Evolutionary conservation across 2,329 filamentous ascomycete species (phyloP).

Genomic region (Cordyceps javanica): DNA sequence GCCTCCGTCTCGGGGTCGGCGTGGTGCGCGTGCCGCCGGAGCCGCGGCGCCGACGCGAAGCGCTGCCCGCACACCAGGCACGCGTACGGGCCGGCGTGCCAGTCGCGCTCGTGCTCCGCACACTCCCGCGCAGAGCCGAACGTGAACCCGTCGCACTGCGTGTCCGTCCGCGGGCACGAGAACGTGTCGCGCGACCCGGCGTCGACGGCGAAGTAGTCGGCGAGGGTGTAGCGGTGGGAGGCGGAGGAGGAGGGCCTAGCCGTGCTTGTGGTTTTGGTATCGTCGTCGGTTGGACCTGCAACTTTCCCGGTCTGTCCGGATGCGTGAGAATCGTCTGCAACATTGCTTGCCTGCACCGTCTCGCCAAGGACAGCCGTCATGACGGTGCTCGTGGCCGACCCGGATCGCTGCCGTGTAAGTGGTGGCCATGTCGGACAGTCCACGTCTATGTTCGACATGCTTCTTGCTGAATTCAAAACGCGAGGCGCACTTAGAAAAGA

Average conservation of each 20-base stretch:
- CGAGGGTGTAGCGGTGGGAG: too few relatives aligned
- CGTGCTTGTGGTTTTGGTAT: accelerated
- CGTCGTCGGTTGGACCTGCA: too few relatives aligned
- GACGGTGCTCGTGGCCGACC: neutral
- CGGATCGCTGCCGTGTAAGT: neutral
- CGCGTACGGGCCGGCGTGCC: conserved; percentile 6
- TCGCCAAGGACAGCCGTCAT: neutral
- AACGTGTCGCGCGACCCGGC: neutral
- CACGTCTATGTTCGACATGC: neutral
- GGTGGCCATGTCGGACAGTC: too few relatives aligned
- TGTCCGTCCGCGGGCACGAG: neutral
- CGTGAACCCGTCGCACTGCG: neutral
- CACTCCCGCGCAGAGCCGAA: neutral
- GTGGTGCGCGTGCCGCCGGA: neutral
- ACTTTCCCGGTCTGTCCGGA: too few relatives aligned
- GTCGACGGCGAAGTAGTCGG: neutral
- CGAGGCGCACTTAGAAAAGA: neutral
- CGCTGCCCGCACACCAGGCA: neutral
- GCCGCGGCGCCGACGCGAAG: neutral
- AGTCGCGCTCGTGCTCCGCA: neutral
- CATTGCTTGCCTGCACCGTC: neutral
- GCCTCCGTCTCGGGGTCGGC: neutral
- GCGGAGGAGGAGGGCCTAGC: too few relatives aligned
- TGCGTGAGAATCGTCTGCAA: neutral
- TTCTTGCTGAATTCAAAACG: neutral